Base-by-base conservation (phyloP, 768 basidiomycete species). In the Rhodotorula diobovata region DNA sequence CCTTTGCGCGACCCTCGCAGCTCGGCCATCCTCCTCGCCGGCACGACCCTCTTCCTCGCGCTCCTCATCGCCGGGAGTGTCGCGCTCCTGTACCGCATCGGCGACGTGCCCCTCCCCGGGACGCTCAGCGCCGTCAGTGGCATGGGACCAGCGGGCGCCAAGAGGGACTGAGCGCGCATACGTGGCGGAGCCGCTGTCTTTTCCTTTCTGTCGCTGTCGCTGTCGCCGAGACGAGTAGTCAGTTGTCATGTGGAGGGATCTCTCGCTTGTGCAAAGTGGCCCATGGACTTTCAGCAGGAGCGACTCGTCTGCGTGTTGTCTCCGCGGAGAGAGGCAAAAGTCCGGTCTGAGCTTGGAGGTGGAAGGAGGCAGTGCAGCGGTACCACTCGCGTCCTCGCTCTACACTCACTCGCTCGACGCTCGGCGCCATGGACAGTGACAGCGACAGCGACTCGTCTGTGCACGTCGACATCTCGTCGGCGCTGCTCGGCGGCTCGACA, bases 391-490 rank as follows among this genome's bases (percentile, higher is more conserved):
- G 25, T 28, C 25, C 6, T 14, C 48, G 23, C 23, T 25, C 10
- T 25, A 9, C 25, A n/a, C n/a, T n/a, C n/a, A n/a, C n/a, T n/a
- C n/a, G n/a, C 50, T n/a, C 12, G 25, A 50, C 45, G 50, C 50
- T 15, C 11, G 15, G 9, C 16, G 23, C 32, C 23, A 68, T 68
- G 67, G 67, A 68, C 60, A 56, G 53, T 20, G 72, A 70, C 62
- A 56, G 53, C 25, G 72, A 70, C 62, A 61, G 60, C 32, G 72
- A 73, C 62, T 73, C 72, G 25, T 68, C 66, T 20, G 35, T 21
- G 14, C 59, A 68, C 20, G 59, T 70, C 67, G 73, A 74, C 63
- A 74, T 74, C 62, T 67, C 66, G 23, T 63, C 73, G n/a, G 68
- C 65, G 16, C 62, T 74, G 23, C 58, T 72, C 45, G 67, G 61